Base-by-base conservation (phyloP, 805 yeast species). In the Kodamaea restingae region DNA sequence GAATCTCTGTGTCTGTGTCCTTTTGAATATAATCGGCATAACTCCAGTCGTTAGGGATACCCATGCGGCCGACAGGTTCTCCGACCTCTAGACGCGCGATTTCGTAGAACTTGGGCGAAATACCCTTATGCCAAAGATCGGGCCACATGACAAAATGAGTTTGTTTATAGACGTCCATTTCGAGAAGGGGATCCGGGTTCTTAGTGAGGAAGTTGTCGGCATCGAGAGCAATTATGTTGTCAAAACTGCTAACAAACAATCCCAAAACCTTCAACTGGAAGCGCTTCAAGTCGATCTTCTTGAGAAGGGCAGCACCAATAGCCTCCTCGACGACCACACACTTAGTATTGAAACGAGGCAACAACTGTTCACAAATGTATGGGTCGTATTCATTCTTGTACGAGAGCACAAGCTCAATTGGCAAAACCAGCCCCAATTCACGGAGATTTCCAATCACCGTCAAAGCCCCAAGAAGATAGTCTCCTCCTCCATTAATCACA, bases 241-340 rank as follows among this genome's bases (percentile, higher is more conserved):
- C 53, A 46, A 65, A 66, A n/a, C 65, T 58, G 7, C 63, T 55
- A 4, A 65, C 56, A 39, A 66, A 48, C 26, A 66, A 52, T 1
- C 70, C 71, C 30, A 65, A 52, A 41, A 54, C 62, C 42, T 65
- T 65, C 41, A 58, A 50, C 48, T 66, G 71, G 43, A 51, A 65
- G 3, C 67, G 61, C 18, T 47, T 40, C 29, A 65, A 46, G 14
- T 50, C 46, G 20, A 43, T 41, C 35, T 38, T 24, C 22, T 45
- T 38, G 1, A 69, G 65, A 30, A 66, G 51, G 36, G 51, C 56
- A 40, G 80, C 78, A 12, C 73, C 43, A 17, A 44, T 41, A 3
- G 33, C 32, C 18, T 33, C 36, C 38, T 46, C 70, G 61, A 86
- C 63, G 38, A 78, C 70, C 43, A 54, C 56, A 49, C 71, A 66